Percentiles rank a stretch among this genome's conserved stretches.
Conservation (phyloP, 2,329 filamentous ascomycete species). For the Diaporthe nobilis region DNA sequence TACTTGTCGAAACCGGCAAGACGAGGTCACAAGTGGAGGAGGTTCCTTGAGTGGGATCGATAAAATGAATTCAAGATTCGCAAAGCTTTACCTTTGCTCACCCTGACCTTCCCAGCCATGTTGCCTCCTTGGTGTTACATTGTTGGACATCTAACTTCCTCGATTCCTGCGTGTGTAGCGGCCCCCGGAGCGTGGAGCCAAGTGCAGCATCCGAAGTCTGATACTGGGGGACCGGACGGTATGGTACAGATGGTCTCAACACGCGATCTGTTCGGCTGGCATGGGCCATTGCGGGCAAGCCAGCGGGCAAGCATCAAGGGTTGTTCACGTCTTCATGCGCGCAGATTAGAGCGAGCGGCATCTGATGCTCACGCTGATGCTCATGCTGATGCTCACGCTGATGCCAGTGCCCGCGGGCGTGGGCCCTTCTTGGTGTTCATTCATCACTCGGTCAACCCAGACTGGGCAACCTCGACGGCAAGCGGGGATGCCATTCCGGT, state of each 20-base stretch:
- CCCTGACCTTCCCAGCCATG: slow-evolving; percentile 29
- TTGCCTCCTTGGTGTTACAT: slow-evolving; percentile 32
- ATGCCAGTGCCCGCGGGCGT: slow-evolving; percentile 10
- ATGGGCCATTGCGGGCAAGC: slow-evolving; percentile 14
- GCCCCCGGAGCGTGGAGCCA: slow-evolving; percentile 13
- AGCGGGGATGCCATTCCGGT: slow-evolving; percentile 23
- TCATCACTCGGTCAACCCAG: slow-evolving; percentile 15
- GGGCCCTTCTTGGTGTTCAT: slow-evolving; percentile 14
- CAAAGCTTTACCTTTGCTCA: slow-evolving; percentile 15
- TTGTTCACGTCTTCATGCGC: slow-evolving; percentile 2
- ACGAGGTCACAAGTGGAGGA: slow-evolving; percentile 14
- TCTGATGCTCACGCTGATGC: slow-evolving; percentile 14
- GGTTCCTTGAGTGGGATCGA: slow-evolving; percentile 22
- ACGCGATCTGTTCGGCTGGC: slow-evolving; percentile 20
- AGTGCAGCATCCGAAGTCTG: slow-evolving; percentile 22
- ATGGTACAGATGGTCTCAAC: slow-evolving; percentile 8
- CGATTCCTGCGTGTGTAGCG: slow-evolving; percentile 27
- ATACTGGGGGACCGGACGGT: slow-evolving; percentile 8
- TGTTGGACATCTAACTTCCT: slow-evolving; percentile 30
- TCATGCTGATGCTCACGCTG: slow-evolving; percentile 11
- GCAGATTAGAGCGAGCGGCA: slow-evolving; percentile 14
- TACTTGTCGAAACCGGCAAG: slow-evolving; percentile 18
- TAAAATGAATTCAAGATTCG: slow-evolving; percentile 35
- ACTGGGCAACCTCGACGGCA: slow-evolving; percentile 17
- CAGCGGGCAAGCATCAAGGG: slow-evolving; percentile 20